Conservation (phyloP, 352 stramenopile species). For the Phytophthora chlamydospora region DNA sequence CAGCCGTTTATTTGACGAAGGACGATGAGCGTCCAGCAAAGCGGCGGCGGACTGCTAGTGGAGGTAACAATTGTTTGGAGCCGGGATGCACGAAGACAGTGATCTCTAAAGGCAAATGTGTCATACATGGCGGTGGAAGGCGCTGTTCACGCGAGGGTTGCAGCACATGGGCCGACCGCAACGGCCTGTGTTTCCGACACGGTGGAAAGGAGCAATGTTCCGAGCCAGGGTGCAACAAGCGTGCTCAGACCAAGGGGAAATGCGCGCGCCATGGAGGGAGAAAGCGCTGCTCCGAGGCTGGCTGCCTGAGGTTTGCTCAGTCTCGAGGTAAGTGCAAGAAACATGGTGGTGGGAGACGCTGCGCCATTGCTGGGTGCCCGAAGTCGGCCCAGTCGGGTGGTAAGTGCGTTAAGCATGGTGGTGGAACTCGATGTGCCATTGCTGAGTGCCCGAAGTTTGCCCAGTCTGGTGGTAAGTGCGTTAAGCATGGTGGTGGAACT, state of each 20-base stretch:
- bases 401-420: constrained; percentile 77
- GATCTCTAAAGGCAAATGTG: too few species aligned
- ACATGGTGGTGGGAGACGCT: constrained; percentile 76
- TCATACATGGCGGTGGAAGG: too few species aligned
- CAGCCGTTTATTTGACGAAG: too few species aligned
- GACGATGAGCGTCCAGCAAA: too few species aligned
- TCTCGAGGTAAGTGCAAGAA: constrained; percentile 70
- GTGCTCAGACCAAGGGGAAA: constrained; percentile 64
- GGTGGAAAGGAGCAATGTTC: constrained; percentile 64
- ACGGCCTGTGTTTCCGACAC: constrained; percentile 74
- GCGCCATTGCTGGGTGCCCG: constrained; percentile 67
- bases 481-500: constrained; percentile 71
- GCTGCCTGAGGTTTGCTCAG: constrained; percentile 69
- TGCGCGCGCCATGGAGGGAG: constrained; percentile 79
- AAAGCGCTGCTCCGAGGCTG: constrained; percentile 61
- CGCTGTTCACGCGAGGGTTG: constrained; percentile 29
- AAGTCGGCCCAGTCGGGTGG: constrained; percentile 76
- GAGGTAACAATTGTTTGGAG: too few species aligned
- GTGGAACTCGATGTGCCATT: constrained; percentile 62
- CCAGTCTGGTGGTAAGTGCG: constrained; percentile 73
- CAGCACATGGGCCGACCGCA: constrained; percentile 72
- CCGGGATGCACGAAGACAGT: too few species aligned
- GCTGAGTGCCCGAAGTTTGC: constrained; percentile 70
- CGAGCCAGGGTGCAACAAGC: constrained; percentile 70
- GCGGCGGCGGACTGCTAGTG: too few species aligned